Evolutionary conservation across 345 rosid species (phyloP).

Genomic region (Camelina laxa): DNA sequence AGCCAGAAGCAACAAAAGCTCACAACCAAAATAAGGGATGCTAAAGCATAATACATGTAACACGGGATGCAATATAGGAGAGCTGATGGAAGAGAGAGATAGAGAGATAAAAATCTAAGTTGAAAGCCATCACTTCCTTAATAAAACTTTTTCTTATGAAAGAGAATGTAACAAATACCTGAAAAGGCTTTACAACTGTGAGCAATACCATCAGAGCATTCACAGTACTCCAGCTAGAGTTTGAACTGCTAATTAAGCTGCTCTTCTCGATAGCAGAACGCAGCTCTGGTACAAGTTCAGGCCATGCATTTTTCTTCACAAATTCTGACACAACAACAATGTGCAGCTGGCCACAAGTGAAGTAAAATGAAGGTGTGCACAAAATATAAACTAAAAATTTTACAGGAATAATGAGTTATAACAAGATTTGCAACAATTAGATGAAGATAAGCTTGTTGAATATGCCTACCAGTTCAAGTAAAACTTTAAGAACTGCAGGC

Average conservation of each 20-base stretch:
- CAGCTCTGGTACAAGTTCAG: slow-evolving; percentile 72
- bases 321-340: slow-evolving; percentile 63
- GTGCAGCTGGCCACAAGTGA: slow-evolving; percentile 58
- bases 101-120: neutral
- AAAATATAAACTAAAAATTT: neutral
- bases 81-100: slow-evolving; percentile 11
- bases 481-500: slow-evolving; percentile 66
- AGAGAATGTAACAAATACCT: slow-evolving; percentile 52
- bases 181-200: slow-evolving; percentile 78
- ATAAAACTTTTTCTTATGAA: neutral
- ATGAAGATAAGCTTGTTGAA: slow-evolving; percentile 4
- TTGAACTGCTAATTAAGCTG: slow-evolving; percentile 49
- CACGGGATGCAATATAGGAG: neutral
- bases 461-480: slow-evolving; percentile 71
- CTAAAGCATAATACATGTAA: slow-evolving; percentile 17
- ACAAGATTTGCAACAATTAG: slow-evolving; percentile 5
- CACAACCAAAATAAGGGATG: slow-evolving; percentile 7
- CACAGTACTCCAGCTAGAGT: slow-evolving; percentile 58
- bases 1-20: slow-evolving; percentile 22
- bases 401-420: neutral
- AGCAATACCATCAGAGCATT: slow-evolving; percentile 68
- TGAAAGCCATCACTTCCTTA: slow-evolving; percentile 8
- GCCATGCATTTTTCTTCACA: slow-evolving; percentile 76
- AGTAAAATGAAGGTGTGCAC: slow-evolving; percentile 24
- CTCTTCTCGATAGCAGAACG: slow-evolving; percentile 66